A percentile compares a stretch with the other conserved stretches of the same genome.
Evolutionary conservation across 768 basidiomycete species (phyloP).

Genomic region (Dentipellis fragilis): DNA sequence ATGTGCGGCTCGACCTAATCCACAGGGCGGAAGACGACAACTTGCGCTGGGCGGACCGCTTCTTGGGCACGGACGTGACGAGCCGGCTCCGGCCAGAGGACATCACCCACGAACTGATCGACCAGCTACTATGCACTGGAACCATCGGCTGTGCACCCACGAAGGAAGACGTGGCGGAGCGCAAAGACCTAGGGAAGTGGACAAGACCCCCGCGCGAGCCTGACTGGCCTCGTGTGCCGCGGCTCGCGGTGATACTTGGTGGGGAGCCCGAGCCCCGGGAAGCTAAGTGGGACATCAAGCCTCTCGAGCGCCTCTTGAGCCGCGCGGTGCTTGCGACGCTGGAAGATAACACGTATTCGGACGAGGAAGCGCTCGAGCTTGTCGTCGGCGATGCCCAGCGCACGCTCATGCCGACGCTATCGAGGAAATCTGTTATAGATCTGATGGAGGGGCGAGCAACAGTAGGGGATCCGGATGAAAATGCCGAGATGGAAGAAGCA

Average conservation of each 20-base stretch:
- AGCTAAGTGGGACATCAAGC: conserved; percentile 7
- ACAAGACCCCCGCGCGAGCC: neutral
- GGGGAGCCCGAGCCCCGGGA: neutral
- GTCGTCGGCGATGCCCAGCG: neutral
- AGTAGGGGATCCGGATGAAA: neutral
- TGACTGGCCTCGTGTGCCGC: neutral
- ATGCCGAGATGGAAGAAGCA: neutral
- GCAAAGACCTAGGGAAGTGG: neutral
- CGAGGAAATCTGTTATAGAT: neutral
- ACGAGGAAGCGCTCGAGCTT: neutral
- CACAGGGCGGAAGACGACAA: neutral
- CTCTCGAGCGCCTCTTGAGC: conserved; percentile 8
- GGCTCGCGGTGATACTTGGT: neutral
- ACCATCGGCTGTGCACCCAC: neutral
- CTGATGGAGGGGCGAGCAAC: neutral
- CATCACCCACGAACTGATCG: neutral
- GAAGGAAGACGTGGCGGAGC: neutral
- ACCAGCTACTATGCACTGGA: neutral
- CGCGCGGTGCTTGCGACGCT: conserved; percentile 3
- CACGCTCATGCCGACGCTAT: neutral
- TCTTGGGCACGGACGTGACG: neutral
- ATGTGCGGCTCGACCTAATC: neutral
- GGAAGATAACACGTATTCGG: neutral
- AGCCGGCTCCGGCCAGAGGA: neutral
- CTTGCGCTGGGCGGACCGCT: conserved; percentile 2